phyloP scores from a whole-genome alignment of 495 filamentous ascomycete genomes.

The Penicillium samsonianum region DNA sequence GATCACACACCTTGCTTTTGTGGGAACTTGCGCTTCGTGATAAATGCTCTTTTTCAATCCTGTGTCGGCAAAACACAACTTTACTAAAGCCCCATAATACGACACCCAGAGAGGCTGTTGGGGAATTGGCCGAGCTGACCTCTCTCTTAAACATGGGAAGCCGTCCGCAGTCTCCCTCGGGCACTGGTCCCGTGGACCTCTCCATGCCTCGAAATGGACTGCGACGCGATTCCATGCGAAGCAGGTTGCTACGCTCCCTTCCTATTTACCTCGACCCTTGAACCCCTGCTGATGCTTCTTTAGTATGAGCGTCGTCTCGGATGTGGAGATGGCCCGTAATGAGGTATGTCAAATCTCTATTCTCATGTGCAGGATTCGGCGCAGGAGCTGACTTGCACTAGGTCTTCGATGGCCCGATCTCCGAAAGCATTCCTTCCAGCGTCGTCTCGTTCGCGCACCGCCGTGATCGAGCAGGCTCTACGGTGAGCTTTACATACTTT shows the following conservation, averaged over 20 bases:
- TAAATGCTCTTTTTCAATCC: not conserved
- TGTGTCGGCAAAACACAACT: constrained; percentile 3
- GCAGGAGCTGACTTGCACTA: constrained; percentile 35
- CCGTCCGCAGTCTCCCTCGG: constrained; percentile 27
- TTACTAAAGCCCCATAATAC: not conserved
- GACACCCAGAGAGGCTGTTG: not conserved
- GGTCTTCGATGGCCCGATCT: constrained; percentile 91
- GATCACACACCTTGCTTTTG: constrained; percentile 6
- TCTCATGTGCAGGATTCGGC: not conserved
- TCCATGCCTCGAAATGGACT: constrained; percentile 31
- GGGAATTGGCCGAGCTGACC: not conserved
- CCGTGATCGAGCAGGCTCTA: constrained; percentile 71
- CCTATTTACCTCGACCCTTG: not conserved
- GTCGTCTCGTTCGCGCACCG: constrained; percentile 85
- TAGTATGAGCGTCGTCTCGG: constrained; percentile 78
- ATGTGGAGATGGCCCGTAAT: constrained; percentile 99
- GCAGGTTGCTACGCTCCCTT: constrained; percentile 52
- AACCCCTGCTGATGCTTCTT: constrained; percentile 22
- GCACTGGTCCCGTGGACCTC: constrained; percentile 24
- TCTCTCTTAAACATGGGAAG: constrained; percentile 27
- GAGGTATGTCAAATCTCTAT: constrained; percentile 58
- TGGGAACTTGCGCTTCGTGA: not conserved
- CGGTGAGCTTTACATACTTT: constrained; percentile 87
- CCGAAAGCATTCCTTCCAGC: constrained; percentile 91
- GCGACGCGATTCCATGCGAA: constrained; percentile 72